Base-by-base conservation (phyloP, 2,329 filamentous ascomycete species). In the Colletotrichum gigasporum region DNA sequence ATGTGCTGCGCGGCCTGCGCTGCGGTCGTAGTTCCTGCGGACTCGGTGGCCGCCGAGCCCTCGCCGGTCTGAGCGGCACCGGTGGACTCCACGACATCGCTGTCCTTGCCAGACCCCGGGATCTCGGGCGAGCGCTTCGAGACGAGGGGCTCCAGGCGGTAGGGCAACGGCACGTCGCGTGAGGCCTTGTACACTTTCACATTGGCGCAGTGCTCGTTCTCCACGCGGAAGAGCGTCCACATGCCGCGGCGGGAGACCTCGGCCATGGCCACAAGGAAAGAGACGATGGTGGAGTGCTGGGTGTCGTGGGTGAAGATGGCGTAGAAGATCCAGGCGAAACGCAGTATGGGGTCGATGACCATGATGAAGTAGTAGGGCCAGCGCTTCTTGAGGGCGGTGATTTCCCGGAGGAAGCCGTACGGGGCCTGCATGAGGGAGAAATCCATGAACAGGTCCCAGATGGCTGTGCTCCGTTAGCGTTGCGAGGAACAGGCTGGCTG, bases 371-470 rank as follows among this genome's bases (percentile, higher is more conserved):
- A 99, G 81, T 99, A 99, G 41, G 90, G 82, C 90, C 92, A 96
- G 3, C 86, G 83, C 11, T 84, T 83, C 73, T 95, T 95, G 71
- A 96, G 91, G 0, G 90, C 94, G 0, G 96, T 84, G 8, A 92
- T 90, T 63, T 95, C 88, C 6, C 96, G 90, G 10, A 97, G 85
- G 50, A 90, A 83, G 2, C 81, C 85, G 68, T 91, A 82, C 58
- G 90, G 87, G 0, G 91, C 85, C 70, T 97, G 94, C 3, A 95
- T 85, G n/a, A 97, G 83, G 63, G 91, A 96, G 85, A 96, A 98
- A 76, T 99, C 96, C 92, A 98, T 97, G 68, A 93, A 89, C 2
- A 99, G 80, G 74, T 99, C 96, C 96, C 96, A 99, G 41, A 97
- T 85, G 9, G 90, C 88, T 90, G 57, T 4, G 8, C 0, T n/a